Evolutionary conservation across 2,329 filamentous ascomycete species (phyloP).

Genomic region (Ceratocystis diversiconidia): DNA sequence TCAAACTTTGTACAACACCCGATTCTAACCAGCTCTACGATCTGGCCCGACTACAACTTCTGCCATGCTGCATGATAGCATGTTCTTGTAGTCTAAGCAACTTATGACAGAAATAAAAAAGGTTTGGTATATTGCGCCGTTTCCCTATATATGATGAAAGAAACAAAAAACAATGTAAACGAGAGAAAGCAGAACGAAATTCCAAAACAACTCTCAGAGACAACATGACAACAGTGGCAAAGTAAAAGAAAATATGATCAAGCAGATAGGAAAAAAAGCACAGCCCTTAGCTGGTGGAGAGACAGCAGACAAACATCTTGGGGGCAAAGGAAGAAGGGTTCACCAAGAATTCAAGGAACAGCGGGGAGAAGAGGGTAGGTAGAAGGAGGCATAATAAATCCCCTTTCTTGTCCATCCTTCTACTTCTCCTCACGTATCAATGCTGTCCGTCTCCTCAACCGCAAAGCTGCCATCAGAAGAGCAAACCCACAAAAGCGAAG

Average conservation of each 20-base stretch:
- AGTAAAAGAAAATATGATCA: not conserved
- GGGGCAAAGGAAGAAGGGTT: too few relatives aligned
- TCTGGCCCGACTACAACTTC: not conserved
- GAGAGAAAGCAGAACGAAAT: not conserved
- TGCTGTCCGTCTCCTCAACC: too few relatives aligned
- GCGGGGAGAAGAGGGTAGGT: not conserved
- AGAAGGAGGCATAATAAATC: not conserved
- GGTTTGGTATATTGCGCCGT: slow-evolving; percentile 10
- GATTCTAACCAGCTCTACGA: not conserved
- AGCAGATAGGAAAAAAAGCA: not conserved
- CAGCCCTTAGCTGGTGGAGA: too few relatives aligned
- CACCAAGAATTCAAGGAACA: too few relatives aligned
- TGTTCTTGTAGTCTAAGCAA: not conserved
- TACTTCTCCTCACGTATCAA: not conserved
- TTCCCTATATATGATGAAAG: slow-evolving; percentile 10
- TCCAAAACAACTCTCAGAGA: not conserved
- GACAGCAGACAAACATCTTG: too few relatives aligned
- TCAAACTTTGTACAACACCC: not conserved
- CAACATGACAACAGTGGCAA: not conserved
- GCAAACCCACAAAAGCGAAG: slow-evolving; percentile 2
- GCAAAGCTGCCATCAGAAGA: not conserved
- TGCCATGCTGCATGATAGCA: not conserved
- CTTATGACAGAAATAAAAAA: not conserved
- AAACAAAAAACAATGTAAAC: not conserved
- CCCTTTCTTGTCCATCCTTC: not conserved